Base-by-base conservation (phyloP, 2,329 filamentous ascomycete species). In the Ophiostoma ips region DNA sequence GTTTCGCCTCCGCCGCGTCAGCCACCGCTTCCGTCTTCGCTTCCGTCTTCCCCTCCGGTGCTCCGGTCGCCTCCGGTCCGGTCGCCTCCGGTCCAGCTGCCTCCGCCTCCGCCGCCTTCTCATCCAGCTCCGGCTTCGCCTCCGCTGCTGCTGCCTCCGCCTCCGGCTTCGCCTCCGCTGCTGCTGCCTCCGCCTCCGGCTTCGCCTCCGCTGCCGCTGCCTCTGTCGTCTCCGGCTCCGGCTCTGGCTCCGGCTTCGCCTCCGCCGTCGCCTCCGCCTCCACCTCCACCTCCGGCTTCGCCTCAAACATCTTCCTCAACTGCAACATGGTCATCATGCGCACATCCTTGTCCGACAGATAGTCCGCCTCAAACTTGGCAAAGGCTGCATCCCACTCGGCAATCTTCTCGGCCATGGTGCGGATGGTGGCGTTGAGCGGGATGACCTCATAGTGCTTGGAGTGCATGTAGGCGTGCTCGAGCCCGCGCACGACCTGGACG, bases 381-480 rank as follows among this genome's bases (percentile, higher is more conserved):
- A 98, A 98, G 0, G 80, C 80, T 21, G 83, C 80, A 60, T 98
- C 94, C 92, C 92, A 98, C 56, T 89, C 87, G 18, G 88, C 81
- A 4, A 90, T 89, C 58, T 86, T 94, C 61, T 95, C 89, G 56
- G 96, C 81, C 71, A 95, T 92, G 50, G 87, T 84, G 57, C 90
- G 81, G 46, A 95, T 78, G 8, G 90, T 84, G 51, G 83, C 76
- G 58, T 96, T 98, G 55, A 98, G 75, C 0, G 94, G 92, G 46
- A 96, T 89, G 50, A 95, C 83, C 65, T 98, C 92, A 69, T 95
- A 98, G 62, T 96, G 96, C 61, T 87, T 89, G 2, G 89, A 95
- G 55, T 82, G 82, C 68, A 92, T 88, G 62, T 98, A 98, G 55
- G 86, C 87, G 33, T 89, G 81, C 63, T 95, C 88, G 10, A 98